Percentiles rank a stretch among this genome's conserved stretches.
phyloP scores from a whole-genome alignment of 768 basidiomycete genomes.

The Daedaleopsis nitida region DNA sequence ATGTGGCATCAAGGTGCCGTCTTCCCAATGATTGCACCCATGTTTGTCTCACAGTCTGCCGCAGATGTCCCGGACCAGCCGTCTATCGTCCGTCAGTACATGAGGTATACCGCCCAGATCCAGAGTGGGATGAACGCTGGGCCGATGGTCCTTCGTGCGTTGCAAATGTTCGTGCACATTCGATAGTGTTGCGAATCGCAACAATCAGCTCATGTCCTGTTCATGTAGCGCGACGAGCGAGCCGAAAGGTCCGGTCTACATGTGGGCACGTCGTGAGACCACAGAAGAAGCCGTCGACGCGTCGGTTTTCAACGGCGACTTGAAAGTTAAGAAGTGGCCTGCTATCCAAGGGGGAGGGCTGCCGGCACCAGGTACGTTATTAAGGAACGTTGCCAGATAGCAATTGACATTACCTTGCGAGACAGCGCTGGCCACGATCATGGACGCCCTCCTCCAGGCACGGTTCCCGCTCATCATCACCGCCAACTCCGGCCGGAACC shows the following conservation, averaged over 20 bases:
- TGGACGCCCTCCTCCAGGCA: slow-evolving; percentile 50
- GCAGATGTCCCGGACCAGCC: slow-evolving; percentile 71
- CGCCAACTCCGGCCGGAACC: slow-evolving; percentile 61
- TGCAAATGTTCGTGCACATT: slow-evolving; percentile 57
- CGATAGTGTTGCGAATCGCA: no score
- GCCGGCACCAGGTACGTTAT: slow-evolving; percentile 36
- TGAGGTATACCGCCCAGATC: slow-evolving; percentile 67
- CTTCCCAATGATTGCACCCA: not conserved
- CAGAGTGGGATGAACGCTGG: slow-evolving; percentile 53
- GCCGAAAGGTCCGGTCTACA: slow-evolving; percentile 73
- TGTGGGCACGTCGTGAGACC: slow-evolving; percentile 70
- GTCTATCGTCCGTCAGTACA: slow-evolving; percentile 73
- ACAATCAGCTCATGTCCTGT: not conserved
- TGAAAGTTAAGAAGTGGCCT: slow-evolving; percentile 47
- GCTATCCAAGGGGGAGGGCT: slow-evolving; percentile 52
- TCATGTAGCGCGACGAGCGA: slow-evolving; percentile 58
- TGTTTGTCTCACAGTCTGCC: not conserved
- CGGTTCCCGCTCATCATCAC: slow-evolving; percentile 65
- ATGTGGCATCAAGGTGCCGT: slow-evolving; percentile 67
- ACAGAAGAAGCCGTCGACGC: slow-evolving; percentile 67
- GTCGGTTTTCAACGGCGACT: slow-evolving; percentile 33
- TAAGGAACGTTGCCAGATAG: not conserved
- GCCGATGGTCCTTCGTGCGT: slow-evolving; percentile 53
- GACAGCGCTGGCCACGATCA: slow-evolving; percentile 40
- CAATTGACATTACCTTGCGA: not conserved